Conservation (phyloP, 1,284 basidiomycete species). For the Sporisorium sorghi region DNA sequence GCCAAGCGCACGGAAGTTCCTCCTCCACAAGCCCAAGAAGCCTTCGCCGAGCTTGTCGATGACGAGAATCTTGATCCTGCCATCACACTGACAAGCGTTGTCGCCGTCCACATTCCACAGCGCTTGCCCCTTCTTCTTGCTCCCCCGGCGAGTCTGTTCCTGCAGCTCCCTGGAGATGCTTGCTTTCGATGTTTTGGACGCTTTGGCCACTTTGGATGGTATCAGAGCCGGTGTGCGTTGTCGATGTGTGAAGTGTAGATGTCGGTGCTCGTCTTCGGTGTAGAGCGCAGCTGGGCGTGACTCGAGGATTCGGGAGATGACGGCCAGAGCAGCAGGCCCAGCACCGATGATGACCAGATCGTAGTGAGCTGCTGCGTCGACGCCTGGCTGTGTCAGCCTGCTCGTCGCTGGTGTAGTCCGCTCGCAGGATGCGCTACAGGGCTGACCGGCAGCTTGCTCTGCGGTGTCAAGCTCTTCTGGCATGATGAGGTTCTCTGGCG, state of each 20-base stretch:
- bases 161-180: constrained; percentile 4
- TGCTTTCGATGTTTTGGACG: background rate
- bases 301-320: constrained; percentile 60
- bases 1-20: constrained; percentile 50
- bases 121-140: constrained; percentile 7
- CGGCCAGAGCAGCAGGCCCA: constrained; percentile 58
- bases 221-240: constrained; percentile 17
- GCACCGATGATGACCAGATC: constrained; percentile 64
- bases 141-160: constrained; percentile 4
- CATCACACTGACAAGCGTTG: constrained; percentile 30
- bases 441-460: background rate
- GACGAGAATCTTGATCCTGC: constrained; percentile 56
- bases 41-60: constrained; percentile 60
- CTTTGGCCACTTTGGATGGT: constrained; percentile 23
- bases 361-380: constrained; percentile 36
- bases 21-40: constrained; percentile 57
- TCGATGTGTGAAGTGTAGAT: constrained; percentile 60
- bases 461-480: constrained; percentile 14
- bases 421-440: constrained; percentile 4
- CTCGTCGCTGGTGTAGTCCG: background rate
- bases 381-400: constrained; percentile 8
- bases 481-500: constrained; percentile 31
- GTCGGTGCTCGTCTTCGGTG: constrained; percentile 64
- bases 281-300: constrained; percentile 62
- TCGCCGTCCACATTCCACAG: constrained; percentile 5